Percentiles rank a stretch among this genome's conserved stretches.
These are phyloP conservation scores for Ilyonectria destructans DNA, from an alignment of 2,329 filamentous ascomycete genomes.

Conservation along the genomic window DNA sequence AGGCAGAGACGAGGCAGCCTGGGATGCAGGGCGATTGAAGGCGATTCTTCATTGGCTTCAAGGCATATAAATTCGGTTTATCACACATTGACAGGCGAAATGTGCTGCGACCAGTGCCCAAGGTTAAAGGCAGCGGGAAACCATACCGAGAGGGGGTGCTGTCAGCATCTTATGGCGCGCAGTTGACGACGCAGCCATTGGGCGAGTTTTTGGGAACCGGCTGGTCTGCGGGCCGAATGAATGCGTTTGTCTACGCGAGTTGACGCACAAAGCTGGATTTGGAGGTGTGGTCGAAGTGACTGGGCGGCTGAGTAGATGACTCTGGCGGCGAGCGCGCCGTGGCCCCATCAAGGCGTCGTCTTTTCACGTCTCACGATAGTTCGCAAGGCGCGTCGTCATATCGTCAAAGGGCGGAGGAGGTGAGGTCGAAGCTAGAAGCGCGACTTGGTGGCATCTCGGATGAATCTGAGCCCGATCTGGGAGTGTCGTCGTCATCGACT, in stretches of 20 bases:
- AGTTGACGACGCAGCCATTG: neutral
- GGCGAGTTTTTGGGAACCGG: neutral
- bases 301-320: neutral
- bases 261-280: neutral
- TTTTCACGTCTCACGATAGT: neutral
- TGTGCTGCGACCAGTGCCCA: too few species aligned
- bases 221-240: too few species aligned
- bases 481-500: conserved; percentile 9
- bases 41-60: neutral
- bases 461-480: neutral
- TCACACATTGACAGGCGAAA: too few species aligned
- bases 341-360: neutral
- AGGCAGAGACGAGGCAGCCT: neutral
- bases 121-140: too few species aligned
- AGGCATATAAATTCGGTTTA: too few species aligned
- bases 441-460: neutral
- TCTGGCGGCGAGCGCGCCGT: too few species aligned
- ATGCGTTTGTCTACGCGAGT: neutral
- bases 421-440: neutral
- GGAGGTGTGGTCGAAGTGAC: neutral
- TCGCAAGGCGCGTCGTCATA: conserved; percentile 2
- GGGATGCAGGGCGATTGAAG: neutral
- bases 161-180: conserved; percentile 1
- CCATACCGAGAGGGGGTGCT: too few species aligned
- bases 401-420: neutral